Percentiles rank a stretch among this genome's conserved stretches.
These are phyloP conservation scores for Russula emetica DNA, from an alignment of 768 basidiomycete species.

Conservation along the genomic window DNA sequence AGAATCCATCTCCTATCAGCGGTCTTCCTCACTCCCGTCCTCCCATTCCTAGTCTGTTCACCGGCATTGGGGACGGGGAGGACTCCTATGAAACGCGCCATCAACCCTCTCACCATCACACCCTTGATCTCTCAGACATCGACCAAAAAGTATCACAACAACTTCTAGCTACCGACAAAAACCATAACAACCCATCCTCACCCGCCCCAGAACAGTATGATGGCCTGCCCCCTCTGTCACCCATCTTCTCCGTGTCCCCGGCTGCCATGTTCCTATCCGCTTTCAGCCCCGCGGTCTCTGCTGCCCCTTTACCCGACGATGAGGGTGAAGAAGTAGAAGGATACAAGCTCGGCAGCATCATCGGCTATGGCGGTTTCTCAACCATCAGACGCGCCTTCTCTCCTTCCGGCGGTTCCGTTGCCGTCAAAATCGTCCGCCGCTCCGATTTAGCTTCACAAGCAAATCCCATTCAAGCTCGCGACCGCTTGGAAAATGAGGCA, in stretches of 20 bases:
- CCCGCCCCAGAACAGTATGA: constrained; percentile 27
- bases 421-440: constrained; percentile 77
- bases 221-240: constrained; percentile 16
- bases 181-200: constrained; percentile 7
- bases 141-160: constrained; percentile 26
- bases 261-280: constrained; percentile 71
- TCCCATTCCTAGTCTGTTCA: constrained; percentile 6
- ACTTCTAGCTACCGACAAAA: constrained; percentile 8
- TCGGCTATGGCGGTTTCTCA: constrained; percentile 81
- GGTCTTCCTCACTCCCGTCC: constrained; percentile 12
- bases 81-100: background rate
- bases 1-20: constrained; percentile 2
- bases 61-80: constrained; percentile 7
- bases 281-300: constrained; percentile 45
- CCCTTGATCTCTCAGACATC: constrained; percentile 7
- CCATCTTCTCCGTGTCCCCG: constrained; percentile 45
- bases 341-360: constrained; percentile 69
- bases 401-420: constrained; percentile 58
- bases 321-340: constrained; percentile 65
- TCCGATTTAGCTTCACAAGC: constrained; percentile 51
- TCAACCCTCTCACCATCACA: background rate
- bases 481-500: constrained; percentile 66
- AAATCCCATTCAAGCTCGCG: constrained; percentile 45
- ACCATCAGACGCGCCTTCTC: constrained; percentile 67
- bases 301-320: constrained; percentile 48